Evolutionary conservation across 495 filamentous ascomycete species (phyloP), one percentile per base, ranked within the genome.

Genomic region (Penicillium daleae): DNA sequence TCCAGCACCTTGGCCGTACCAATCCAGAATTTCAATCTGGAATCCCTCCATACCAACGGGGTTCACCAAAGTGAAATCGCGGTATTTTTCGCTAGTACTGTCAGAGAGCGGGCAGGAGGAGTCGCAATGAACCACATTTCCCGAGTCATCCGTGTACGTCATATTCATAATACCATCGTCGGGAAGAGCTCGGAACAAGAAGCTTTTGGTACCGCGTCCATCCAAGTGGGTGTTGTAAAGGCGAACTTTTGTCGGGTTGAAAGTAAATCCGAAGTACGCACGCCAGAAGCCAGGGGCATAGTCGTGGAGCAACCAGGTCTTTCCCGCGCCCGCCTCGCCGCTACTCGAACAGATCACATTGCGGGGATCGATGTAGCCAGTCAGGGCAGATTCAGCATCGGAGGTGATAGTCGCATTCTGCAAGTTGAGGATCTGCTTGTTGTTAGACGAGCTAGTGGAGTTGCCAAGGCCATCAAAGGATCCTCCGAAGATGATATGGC

Each of bases 111-210:
- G 89, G 64, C 95, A 99, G 62, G 82, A 78, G 53, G 84, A 85
- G 37, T 93, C 91, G 75, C 95, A 99, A 51, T 79, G 83, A 31
- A 77, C 77, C 44, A 88, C 85, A 33, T 86, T 76, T 2, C 85
- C 84, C 0, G 89, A 89, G 1, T 76, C 81, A 70, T 97, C 92
- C 49, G 85, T 89, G 64, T 92, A 97, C 39, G 93, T 97, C 65
- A 99, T 83, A 73, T 98, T 97, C 90, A 98, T 92, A 71, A 98
- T 97, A 33, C 96, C 96, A 67, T 89, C 88, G 66, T 92, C 86
- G 6, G 92, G 92, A 32, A 92, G 75, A 21, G 90, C 88, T 31
- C 90, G 90, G 69, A 92, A 93, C 37, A 92, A 85, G 78, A 91
- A 99, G 17, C 86, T 86, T 74, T 90, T 88, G 8, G 95, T 97